Base-by-base conservation (phyloP, 2,329 filamentous ascomycete species). In the Albophoma yamanashiensis region DNA sequence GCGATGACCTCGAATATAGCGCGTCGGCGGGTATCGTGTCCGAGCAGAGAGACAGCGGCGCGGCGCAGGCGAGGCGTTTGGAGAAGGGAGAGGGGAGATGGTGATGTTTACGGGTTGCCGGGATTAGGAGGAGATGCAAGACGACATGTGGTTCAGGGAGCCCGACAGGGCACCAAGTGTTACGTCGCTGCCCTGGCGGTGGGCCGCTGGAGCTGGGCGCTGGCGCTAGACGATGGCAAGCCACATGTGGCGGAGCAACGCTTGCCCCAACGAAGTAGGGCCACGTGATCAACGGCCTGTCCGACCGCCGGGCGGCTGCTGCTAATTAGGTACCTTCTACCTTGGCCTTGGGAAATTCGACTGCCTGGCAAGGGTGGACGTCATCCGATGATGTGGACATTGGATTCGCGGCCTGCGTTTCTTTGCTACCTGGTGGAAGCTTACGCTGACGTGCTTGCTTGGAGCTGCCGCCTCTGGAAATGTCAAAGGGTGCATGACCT, bases 51-150 rank as follows among this genome's bases (percentile, higher is more conserved):
- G 22, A 38, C 31, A 36, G 43, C 27, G 4, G 42, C 40, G 56
- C 27, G n/a, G 56, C 56, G 42, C 47, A 47, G 59, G 59, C 56
- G 58, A 56, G 58, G 22, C 39, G 61, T 53, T 40, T 59, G 8
- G 45, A 43, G 20, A 58, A 50, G 31, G 38, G 20, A 58, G 55
- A 25, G 38, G 58, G 59, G 55, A 60, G 60, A 60, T 59, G 59
- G 53, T 56, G 63, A 57, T 53, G 63, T 64, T 59, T 61, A 65
- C 58, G 64, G 59, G 61, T 58, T 62, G 55, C 61, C 63, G 65
- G 65, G 66, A 68, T 69, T 64, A 64, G 67, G 71, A 71, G 69
- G 68, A 68, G 64, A 68, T 65, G 63, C 67, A 66, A 66, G 65
- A 66, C 68, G 67, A 67, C 68, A 69, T 65, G 67, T 64, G 68